These are phyloP conservation scores for Phoenix roebelenii DNA, from an alignment of 176 grass and related monocot genomes.

Conservation along the genomic window DNA sequence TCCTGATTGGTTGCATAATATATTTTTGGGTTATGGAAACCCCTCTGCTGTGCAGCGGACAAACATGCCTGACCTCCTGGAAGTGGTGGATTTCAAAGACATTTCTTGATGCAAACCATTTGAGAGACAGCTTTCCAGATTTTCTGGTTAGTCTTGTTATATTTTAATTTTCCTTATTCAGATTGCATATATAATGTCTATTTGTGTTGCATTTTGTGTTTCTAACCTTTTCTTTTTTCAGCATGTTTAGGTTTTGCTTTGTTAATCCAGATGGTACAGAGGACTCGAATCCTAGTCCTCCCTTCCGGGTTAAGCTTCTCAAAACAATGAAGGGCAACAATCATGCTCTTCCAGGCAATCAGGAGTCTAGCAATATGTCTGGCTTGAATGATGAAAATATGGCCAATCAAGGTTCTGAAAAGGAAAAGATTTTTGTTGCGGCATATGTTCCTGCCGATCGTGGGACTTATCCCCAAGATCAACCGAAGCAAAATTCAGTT, in stretches of 20 bases:
- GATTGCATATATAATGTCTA: too few relatives aligned
- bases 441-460: slow-evolving; percentile 77
- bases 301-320: slow-evolving; percentile 70
- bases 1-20: slow-evolving; percentile 96
- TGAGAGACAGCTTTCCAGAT: slow-evolving; percentile 68
- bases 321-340: slow-evolving; percentile 66
- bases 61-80: slow-evolving; percentile 84
- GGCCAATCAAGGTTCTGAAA: slow-evolving; percentile 18
- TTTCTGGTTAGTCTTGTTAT: slow-evolving; percentile 50
- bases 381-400: slow-evolving; percentile 19
- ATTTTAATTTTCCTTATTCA: not conserved
- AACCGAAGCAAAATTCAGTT: slow-evolving; percentile 91
- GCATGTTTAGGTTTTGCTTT: slow-evolving; percentile 73
- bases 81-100: slow-evolving; percentile 92
- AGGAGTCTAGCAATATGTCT: slow-evolving; percentile 19
- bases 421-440: slow-evolving; percentile 61
- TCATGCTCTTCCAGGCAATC: slow-evolving; percentile 68
- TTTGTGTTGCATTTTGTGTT: not conserved
- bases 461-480: slow-evolving; percentile 93
- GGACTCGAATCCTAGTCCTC: slow-evolving; percentile 48
- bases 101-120: slow-evolving; percentile 78
- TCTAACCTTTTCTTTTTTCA: not conserved
- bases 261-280: slow-evolving; percentile 66
- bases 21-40: slow-evolving; percentile 90
- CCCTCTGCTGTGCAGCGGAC: slow-evolving; percentile 20